Percentiles rank a stretch among this genome's conserved stretches.
These are phyloP conservation scores for Paracoccidioides brasiliensis DNA, from an alignment of 2,329 filamentous ascomycete species.

Conservation along the genomic window DNA sequence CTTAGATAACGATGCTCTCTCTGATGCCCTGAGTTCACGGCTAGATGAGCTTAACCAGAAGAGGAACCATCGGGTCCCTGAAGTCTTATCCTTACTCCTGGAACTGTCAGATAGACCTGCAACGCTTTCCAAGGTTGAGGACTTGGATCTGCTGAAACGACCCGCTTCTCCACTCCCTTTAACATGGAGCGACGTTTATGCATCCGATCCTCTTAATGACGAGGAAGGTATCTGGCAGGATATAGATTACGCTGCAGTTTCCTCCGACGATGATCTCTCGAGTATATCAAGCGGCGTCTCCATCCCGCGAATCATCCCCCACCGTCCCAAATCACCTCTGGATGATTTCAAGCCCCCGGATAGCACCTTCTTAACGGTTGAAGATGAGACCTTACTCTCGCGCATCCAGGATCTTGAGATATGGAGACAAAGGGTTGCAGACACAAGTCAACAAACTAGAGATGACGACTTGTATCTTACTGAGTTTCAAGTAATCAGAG, in stretches of 20 bases:
- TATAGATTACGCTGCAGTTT: constrained; percentile 26
- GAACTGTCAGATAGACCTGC: constrained; percentile 70
- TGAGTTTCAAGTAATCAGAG: constrained; percentile 61
- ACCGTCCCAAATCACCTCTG: constrained; percentile 16
- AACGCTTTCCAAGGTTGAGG: constrained; percentile 51
- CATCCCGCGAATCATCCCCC: constrained; percentile 17
- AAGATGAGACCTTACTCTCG: constrained; percentile 24
- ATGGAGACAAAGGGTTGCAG: constrained; percentile 25
- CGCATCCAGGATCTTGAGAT: constrained; percentile 35
- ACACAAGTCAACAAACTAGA: constrained; percentile 15
- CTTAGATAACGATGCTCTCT: constrained; percentile 63
- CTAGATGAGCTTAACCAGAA: constrained; percentile 45
- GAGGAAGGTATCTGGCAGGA: constrained; percentile 31
- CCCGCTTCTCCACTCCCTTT: constrained; percentile 38
- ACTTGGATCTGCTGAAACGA: constrained; percentile 45
- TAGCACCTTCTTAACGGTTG: constrained; percentile 19
- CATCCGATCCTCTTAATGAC: constrained; percentile 56
- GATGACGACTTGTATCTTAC: constrained; percentile 36
- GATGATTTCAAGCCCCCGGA: constrained; percentile 25
- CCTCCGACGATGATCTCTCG: constrained; percentile 28
- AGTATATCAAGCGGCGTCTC: constrained; percentile 22
- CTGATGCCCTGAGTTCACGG: constrained; percentile 51
- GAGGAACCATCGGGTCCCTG: constrained; percentile 57
- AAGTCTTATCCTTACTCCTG: constrained; percentile 64
- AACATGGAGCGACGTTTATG: constrained; percentile 68